These are phyloP conservation scores for Rutstroemia sp. DNA, from an alignment of 2,329 filamentous ascomycete species.

Conservation along the genomic window DNA sequence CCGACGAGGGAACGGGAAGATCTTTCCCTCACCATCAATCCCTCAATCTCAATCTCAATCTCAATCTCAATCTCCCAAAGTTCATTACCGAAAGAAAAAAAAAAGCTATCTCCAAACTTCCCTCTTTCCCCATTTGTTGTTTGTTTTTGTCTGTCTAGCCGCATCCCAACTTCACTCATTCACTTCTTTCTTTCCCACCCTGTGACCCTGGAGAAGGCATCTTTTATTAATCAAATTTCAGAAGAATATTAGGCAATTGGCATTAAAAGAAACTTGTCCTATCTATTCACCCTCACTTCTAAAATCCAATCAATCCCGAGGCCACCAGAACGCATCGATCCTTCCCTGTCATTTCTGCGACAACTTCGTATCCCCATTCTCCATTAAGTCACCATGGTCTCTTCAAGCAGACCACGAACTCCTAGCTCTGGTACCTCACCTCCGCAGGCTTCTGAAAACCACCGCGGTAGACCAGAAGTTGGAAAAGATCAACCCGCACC, in stretches of 20 bases:
- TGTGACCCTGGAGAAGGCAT: not conserved
- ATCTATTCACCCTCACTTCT: not conserved
- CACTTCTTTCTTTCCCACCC: not conserved
- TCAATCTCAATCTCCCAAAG: not conserved
- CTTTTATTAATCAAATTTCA: constrained; percentile 3
- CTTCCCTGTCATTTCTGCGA: constrained; percentile 21
- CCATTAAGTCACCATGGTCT: constrained; percentile 21
- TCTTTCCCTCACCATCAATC: not conserved
- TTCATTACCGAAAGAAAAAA: no score
- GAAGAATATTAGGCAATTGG: not conserved
- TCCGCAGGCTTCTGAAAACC: constrained; percentile 26
- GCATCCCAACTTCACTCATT: no score
- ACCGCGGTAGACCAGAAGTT: constrained; percentile 30
- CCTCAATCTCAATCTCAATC: not conserved
- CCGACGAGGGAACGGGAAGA: not conserved
- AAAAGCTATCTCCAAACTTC: no score
- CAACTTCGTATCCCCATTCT: constrained; percentile 14
- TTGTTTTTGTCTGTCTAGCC: no score
- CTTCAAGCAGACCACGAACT: constrained; percentile 31
- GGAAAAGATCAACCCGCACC: constrained; percentile 26
- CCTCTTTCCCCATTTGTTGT: no score
- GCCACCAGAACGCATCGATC: constrained; percentile 1
- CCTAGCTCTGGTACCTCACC: constrained; percentile 28
- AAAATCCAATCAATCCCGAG: constrained; percentile 1
- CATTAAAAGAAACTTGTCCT: not conserved